Conservation (phyloP, 257 asterid genomes). For the Linderniella brevidens region DNA sequence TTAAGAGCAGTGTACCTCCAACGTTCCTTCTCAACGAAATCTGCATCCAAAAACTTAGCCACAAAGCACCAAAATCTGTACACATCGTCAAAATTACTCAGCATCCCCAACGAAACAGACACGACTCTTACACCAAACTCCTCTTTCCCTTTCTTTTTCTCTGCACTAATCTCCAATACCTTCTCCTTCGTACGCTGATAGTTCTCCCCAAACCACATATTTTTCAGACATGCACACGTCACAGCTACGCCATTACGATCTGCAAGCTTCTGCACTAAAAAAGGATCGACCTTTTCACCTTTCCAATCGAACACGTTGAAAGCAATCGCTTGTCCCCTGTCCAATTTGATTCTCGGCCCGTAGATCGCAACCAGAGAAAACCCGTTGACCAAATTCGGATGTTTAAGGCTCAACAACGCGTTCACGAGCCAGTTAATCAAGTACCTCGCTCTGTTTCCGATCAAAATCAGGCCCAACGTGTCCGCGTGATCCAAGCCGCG, state of each 20-base stretch:
- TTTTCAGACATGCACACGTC: slow-evolving; percentile 32
- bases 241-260: slow-evolving; percentile 52
- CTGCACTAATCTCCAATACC: slow-evolving; percentile 9
- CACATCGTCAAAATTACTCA: slow-evolving; percentile 57
- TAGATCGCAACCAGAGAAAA: slow-evolving; percentile 26
- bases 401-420: slow-evolving; percentile 40
- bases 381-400: slow-evolving; percentile 50
- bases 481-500: slow-evolving; percentile 70
- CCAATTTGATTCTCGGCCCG: slow-evolving; percentile 49
- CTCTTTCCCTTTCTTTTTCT: slow-evolving; percentile 11
- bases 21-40: slow-evolving; percentile 77
- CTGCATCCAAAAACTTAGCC: slow-evolving; percentile 79
- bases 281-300: slow-evolving; percentile 54
- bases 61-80: slow-evolving; percentile 58
- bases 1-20: slow-evolving; percentile 79
- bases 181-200: slow-evolving; percentile 19
- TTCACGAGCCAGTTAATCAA: slow-evolving; percentile 54
- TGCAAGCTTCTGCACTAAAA: slow-evolving; percentile 62
- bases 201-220: slow-evolving; percentile 30
- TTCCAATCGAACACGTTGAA: slow-evolving; percentile 81
- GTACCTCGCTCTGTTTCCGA: slow-evolving; percentile 39
- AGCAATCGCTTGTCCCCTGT: slow-evolving; percentile 50
- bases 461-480: slow-evolving; percentile 36
- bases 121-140: slow-evolving; percentile 30
- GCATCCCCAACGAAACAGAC: slow-evolving; percentile 33